Base-by-base conservation (phyloP, 257 asterid genomes). In the Verbascum thapsus region DNA sequence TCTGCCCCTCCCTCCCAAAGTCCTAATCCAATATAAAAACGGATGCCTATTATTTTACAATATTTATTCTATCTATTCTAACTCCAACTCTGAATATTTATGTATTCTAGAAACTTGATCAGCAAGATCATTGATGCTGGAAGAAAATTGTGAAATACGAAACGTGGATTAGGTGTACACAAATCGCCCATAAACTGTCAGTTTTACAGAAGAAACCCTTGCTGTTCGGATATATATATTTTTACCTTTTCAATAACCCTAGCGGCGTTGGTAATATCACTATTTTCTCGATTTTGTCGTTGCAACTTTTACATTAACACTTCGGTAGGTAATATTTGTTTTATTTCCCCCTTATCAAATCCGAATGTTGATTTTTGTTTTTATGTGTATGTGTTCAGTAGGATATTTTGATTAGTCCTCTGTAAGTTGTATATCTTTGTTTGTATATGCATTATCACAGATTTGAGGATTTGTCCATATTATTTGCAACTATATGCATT, bases 201-300 rank as follows among this genome's bases (percentile, higher is more conserved):
- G 18, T 58, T 47, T 47, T 39, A 8, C 23, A 13, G 53, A 62
- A 57, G 58, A 68, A 57, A 35, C 59, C 59, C 41, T 32, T 38
- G 34, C 6, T 26, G 41, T 50, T 18, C 64, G 50, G 52, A 35
- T 38, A 22, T 48, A n/a, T n/a, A n/a, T n/a, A n/a, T n/a, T n/a
- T 39, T 13, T 37, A 17, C 26, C 58, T 39, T 51, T 69, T 38
- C 54, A 39, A 17, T 42, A 69, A 59, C 69, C 79, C 75, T 69
- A 69, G 62, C 74, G 52, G 52, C 59, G 35, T 74, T 49, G 61
- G 72, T 64, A 64, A 37, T 53, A 49, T 39, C 17, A 10, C 47
- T 42, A 10, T 39, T 13, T 43, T 23, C 10, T 8, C 8, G 10
- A 1, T 47, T 35, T 13, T 55, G n/a, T 26, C 32, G 13, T 37